A percentile compares a stretch with the other conserved stretches of the same genome.
phyloP scores from a whole-genome alignment of 176 grass and related monocot genomes.

The Oryza rufipogon region DNA sequence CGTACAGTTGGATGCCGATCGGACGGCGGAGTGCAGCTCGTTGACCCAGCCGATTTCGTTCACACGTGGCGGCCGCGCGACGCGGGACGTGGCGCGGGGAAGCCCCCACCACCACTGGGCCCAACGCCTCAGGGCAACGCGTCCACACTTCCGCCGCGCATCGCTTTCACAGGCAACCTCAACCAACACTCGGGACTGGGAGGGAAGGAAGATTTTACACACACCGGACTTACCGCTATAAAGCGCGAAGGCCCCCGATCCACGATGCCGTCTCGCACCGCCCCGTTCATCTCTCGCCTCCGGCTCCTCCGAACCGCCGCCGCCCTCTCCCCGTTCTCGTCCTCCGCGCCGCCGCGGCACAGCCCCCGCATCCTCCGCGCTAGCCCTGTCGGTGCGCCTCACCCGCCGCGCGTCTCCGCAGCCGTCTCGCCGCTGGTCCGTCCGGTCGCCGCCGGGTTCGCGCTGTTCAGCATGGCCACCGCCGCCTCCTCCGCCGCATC shows the following conservation, averaged over 20 bases:
- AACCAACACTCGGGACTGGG: neutral
- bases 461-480: constrained; percentile 45
- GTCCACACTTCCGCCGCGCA: neutral
- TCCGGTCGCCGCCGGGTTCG: constrained; percentile 30
- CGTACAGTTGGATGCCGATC: neutral
- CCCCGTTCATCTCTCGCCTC: constrained; percentile 31
- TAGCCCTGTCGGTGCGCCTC: neutral
- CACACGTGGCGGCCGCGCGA: constrained; percentile 21
- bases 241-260: constrained; percentile 11
- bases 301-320: constrained; percentile 14
- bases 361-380: constrained; percentile 10
- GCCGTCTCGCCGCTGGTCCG: constrained; percentile 14
- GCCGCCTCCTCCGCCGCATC: constrained; percentile 50
- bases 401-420: neutral
- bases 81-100: constrained; percentile 33
- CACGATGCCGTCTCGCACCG: constrained; percentile 36
- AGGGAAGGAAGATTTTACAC: neutral
- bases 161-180: neutral
- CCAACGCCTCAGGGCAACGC: neutral
- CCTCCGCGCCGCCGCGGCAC: constrained; percentile 1
- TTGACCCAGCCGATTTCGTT: neutral
- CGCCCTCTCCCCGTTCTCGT: neutral
- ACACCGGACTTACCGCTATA: neutral
- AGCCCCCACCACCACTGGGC: neutral
- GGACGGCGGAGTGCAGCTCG: neutral